A percentile compares a stretch with the other conserved stretches of the same genome.
phyloP scores from a whole-genome alignment of 805 yeast species.

The Kodamaea neixiangensis region DNA sequence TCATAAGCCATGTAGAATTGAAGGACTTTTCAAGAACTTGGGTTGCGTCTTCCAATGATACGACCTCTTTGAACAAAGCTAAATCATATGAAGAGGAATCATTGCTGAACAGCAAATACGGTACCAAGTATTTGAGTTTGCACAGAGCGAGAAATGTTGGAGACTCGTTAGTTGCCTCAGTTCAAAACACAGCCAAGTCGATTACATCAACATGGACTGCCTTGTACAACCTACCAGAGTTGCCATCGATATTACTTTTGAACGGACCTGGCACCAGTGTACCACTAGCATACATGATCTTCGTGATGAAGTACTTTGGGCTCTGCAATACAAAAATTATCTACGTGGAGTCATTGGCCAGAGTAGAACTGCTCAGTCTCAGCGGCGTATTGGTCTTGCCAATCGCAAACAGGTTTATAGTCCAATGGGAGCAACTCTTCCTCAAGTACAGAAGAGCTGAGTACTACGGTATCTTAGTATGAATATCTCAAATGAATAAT shows the following conservation, averaged over 20 bases:
- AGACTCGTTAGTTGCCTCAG: conserved; percentile 50
- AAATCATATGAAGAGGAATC: conserved; percentile 33
- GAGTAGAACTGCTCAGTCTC: conserved; percentile 73
- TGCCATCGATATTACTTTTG: conserved; percentile 49
- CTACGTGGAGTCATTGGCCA: conserved; percentile 84
- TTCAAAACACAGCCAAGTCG: conserved; percentile 46
- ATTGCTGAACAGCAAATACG: conserved; percentile 12
- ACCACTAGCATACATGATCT: conserved; percentile 61
- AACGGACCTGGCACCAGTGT: conserved; percentile 89
- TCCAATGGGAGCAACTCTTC: conserved; percentile 80
- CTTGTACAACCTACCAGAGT: conserved; percentile 27
- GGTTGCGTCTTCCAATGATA: conserved; percentile 53
- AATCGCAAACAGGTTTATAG: conserved; percentile 74
- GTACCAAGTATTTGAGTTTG: conserved; percentile 31
- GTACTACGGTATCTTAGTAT: conserved; percentile 77
- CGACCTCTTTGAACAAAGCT: conserved; percentile 46
- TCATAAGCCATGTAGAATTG: conserved; percentile 47
- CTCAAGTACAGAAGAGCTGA: conserved; percentile 59
- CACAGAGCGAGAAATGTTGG: conserved; percentile 65
- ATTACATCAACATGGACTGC: conserved; percentile 26
- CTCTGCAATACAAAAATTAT: conserved; percentile 56
- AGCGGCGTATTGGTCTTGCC: conserved; percentile 75
- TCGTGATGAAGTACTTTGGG: conserved; percentile 50
- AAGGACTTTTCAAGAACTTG: conserved; percentile 32
- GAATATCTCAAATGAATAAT: conserved; percentile 3